These are phyloP conservation scores for Pythium brassicae DNA, from an alignment of 352 stramenopile species.

Conservation along the genomic window DNA sequence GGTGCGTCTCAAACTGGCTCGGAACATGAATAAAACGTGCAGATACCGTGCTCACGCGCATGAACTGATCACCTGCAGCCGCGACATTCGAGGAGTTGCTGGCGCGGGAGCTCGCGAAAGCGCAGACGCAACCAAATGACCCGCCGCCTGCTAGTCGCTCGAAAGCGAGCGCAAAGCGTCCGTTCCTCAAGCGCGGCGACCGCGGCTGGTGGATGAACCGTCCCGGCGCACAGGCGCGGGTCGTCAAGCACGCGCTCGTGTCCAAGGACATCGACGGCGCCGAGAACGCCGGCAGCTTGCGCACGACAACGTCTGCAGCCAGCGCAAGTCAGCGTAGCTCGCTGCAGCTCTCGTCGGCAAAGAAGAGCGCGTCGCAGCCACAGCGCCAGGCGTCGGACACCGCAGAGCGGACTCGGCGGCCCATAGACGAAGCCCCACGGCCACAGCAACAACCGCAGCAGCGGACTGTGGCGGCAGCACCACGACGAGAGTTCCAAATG, in stretches of 20 bases:
- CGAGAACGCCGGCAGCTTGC: conserved; percentile 9
- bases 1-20: conserved; percentile 4
- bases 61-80: conserved; percentile 17
- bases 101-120: conserved; percentile 52
- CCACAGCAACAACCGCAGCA: not conserved
- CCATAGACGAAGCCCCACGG: not conserved
- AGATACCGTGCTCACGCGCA: not conserved
- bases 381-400: not conserved
- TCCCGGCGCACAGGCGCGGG: conserved; percentile 41
- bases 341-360: conserved; percentile 9
- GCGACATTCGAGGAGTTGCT: conserved; percentile 65
- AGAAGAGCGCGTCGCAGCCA: conserved; percentile 16
- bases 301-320: conserved; percentile 5
- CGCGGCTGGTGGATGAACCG: conserved; percentile 84
- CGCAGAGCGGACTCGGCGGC: not conserved
- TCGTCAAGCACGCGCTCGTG: conserved; percentile 53
- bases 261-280: conserved; percentile 36
- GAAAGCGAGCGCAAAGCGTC: conserved; percentile 24
- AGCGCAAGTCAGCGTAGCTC: conserved; percentile 7
- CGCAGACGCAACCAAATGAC: conserved; percentile 10
- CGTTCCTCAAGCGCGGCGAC: conserved; percentile 70
- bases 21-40: too few species aligned
- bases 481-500: not conserved
- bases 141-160: not conserved
- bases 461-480: too few species aligned